Conservation (phyloP, 1,139 yeast species). For the Lodderomyces theae region DNA sequence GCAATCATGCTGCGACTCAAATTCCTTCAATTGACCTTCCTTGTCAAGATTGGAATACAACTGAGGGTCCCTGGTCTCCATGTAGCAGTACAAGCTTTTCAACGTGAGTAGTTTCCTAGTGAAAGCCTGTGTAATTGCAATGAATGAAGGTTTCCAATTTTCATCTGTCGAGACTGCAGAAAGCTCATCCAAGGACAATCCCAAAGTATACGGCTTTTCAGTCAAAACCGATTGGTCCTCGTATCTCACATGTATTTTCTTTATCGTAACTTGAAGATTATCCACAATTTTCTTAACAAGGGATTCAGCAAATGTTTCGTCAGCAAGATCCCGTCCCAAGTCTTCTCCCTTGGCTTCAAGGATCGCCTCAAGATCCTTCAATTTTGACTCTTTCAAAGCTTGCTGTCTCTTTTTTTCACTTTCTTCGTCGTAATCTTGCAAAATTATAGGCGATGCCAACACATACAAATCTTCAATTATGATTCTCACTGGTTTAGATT, state of each 20-base stretch:
- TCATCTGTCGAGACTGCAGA: conserved; percentile 91
- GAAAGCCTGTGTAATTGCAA: conserved; percentile 63
- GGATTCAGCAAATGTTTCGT: conserved; percentile 83
- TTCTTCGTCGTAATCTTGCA: conserved; percentile 54
- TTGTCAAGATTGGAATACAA: conserved; percentile 42
- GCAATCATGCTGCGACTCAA: conserved; percentile 17
- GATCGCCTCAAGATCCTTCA: conserved; percentile 66
- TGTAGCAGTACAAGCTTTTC: conserved; percentile 73
- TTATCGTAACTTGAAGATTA: conserved; percentile 88
- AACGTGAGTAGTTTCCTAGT: conserved; percentile 79
- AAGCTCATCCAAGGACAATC: conserved; percentile 77
- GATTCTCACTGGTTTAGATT: conserved; percentile 88
- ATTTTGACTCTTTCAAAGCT: conserved; percentile 60
- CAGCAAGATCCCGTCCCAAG: conserved; percentile 44
- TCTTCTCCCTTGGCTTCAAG: conserved; percentile 40
- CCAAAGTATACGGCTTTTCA: conserved; percentile 75
- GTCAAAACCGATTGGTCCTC: conserved; percentile 75
- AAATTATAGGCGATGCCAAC: conserved; percentile 69
- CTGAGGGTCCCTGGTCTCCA: conserved; percentile 70
- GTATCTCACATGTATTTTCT: conserved; percentile 86
- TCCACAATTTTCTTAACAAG: conserved; percentile 87
- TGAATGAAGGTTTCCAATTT: conserved; percentile 82
- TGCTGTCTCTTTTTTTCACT: conserved; percentile 68
- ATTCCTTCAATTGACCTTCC: conserved; percentile 41
- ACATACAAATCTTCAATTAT: conserved; percentile 85